phyloP scores from a whole-genome alignment of 805 yeast genomes.

The Wickerhamomyces kurtzmanii region DNA sequence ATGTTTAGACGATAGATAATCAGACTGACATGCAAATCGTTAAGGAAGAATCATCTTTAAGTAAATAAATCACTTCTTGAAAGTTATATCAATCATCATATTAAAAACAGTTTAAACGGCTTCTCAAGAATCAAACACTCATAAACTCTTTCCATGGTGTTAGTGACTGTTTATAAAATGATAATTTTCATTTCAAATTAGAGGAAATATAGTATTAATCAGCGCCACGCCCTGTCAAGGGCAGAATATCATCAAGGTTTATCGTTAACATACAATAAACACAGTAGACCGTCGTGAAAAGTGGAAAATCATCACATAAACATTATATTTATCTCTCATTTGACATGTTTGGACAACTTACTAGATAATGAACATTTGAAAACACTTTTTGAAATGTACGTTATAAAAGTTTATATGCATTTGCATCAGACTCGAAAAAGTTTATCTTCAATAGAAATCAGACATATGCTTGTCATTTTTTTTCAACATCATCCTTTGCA shows the following conservation, averaged over 20 bases:
- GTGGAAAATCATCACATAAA: slow-evolving; percentile 53
- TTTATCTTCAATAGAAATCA: slow-evolving; percentile 60
- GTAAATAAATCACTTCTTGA: too few species aligned
- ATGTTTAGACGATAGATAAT: too few species aligned
- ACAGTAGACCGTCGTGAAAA: slow-evolving; percentile 69
- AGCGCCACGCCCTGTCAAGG: slow-evolving; percentile 80
- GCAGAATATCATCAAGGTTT: slow-evolving; percentile 67
- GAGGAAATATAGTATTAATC: slow-evolving; percentile 9
- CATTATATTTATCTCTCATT: slow-evolving; percentile 8
- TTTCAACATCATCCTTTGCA: slow-evolving; percentile 62
- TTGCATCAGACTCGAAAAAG: slow-evolving; percentile 48
- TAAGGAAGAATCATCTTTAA: slow-evolving; percentile 2
- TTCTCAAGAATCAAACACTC: too few species aligned
- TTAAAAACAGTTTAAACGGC: too few species aligned
- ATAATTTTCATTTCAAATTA: not conserved
- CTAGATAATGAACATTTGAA: too few species aligned
- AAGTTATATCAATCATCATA: too few species aligned
- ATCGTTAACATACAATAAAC: slow-evolving; percentile 37
- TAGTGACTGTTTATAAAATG: slow-evolving; percentile 1
- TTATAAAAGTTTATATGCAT: slow-evolving; percentile 3
- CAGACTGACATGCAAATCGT: slow-evolving; percentile 15
- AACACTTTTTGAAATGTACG: not conserved
- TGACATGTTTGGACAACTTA: too few species aligned
- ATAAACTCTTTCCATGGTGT: too few species aligned
- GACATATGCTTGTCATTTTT: slow-evolving; percentile 98